Conservation (phyloP, 2,329 filamentous ascomycete genomes). For the Tricladium varicosporioides region DNA sequence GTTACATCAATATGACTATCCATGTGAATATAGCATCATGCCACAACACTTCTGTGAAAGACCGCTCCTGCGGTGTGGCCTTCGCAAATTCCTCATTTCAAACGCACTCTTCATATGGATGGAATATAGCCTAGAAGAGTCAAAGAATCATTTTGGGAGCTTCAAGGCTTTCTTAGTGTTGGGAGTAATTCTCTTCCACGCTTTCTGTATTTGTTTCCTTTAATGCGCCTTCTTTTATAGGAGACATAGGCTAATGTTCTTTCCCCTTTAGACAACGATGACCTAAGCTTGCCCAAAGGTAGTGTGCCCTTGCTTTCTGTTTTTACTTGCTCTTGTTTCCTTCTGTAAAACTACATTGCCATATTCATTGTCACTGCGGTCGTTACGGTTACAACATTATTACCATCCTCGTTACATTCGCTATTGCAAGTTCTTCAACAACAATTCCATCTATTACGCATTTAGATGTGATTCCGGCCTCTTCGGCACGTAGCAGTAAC, state of each 20-base stretch:
- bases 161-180: neutral
- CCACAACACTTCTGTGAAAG: too few species aligned
- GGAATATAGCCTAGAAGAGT: neutral
- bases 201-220: conserved; percentile 2
- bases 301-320: conserved; percentile 19
- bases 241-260: conserved; percentile 31
- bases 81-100: too few species aligned
- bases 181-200: neutral
- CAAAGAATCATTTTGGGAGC: neutral
- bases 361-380: neutral
- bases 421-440: too few species aligned
- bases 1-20: conserved; percentile 2
- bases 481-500: too few species aligned
- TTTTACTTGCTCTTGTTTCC: conserved; percentile 5
- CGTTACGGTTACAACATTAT: neutral
- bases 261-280: conserved; percentile 52
- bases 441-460: too few species aligned
- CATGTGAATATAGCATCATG: neutral
- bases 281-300: conserved; percentile 65
- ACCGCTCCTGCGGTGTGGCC: too few species aligned
- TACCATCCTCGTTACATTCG: too few species aligned
- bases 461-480: too few species aligned
- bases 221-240: neutral
- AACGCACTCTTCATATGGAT: too few species aligned
- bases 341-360: neutral